phyloP scores from a whole-genome alignment of 306 rosid genomes.

The Lathyrus tuberosus region DNA sequence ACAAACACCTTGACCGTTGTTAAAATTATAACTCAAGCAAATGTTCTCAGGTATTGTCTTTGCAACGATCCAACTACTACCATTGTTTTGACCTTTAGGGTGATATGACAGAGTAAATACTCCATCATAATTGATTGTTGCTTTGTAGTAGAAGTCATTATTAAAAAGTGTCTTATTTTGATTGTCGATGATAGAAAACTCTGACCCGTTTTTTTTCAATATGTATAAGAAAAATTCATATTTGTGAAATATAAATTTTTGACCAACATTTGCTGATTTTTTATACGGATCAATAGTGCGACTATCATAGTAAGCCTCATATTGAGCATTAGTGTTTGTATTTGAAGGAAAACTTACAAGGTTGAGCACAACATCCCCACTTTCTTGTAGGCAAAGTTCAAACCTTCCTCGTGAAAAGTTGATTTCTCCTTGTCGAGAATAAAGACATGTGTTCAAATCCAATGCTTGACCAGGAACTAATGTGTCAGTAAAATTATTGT shows the following conservation, averaged over 20 bases:
- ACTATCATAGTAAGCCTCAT: background rate
- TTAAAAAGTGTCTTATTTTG: background rate
- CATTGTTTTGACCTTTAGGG: conserved; percentile 31
- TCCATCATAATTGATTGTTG: conserved; percentile 56
- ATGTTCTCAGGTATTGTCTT: conserved; percentile 40
- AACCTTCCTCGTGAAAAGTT: conserved; percentile 51
- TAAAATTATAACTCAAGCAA: background rate
- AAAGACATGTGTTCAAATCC: background rate
- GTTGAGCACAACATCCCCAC: conserved; percentile 48
- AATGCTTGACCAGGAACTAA: conserved; percentile 42
- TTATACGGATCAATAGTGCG: background rate
- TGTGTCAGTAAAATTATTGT: conserved; percentile 48
- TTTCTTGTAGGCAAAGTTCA: conserved; percentile 33
- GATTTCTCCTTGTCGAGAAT: conserved; percentile 24
- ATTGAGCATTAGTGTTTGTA: conserved; percentile 13
- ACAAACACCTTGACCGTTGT: conserved; percentile 46
- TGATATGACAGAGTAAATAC: conserved; percentile 38
- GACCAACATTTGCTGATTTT: conserved; percentile 33
- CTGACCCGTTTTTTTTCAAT: conserved; percentile 27
- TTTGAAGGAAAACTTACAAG: conserved; percentile 35
- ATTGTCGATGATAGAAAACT: background rate
- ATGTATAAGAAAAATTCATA: conserved; percentile 43
- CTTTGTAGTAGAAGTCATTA: conserved; percentile 40
- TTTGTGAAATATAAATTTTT: conserved; percentile 38
- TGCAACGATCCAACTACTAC: conserved; percentile 21